Evolutionary conservation across 495 filamentous ascomycete genomes (phyloP).

Genomic region (Aspergillus sclerotiicarbonarius): DNA sequence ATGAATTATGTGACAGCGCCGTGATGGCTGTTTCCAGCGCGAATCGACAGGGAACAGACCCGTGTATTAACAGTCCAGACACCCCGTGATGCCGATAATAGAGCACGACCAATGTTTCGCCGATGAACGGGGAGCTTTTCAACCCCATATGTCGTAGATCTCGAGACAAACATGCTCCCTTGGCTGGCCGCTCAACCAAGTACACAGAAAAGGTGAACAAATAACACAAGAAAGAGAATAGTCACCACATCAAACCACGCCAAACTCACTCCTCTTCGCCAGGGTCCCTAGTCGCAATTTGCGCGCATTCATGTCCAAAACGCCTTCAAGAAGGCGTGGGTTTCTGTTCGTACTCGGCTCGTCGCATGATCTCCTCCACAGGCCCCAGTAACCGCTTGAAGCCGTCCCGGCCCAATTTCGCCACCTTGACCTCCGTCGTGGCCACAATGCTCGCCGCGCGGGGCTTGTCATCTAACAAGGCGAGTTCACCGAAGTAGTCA

Average conservation of each 20-base stretch:
- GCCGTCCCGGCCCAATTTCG: slow-evolving; percentile 84
- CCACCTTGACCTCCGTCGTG: slow-evolving; percentile 82
- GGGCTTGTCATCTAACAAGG: slow-evolving; percentile 87
- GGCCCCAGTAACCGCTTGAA: slow-evolving; percentile 93
- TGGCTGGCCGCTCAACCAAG: slow-evolving; percentile 8
- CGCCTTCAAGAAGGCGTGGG: slow-evolving; percentile 19
- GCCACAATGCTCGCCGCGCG: slow-evolving; percentile 88
- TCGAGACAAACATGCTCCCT: slow-evolving; percentile 16
- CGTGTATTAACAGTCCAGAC: slow-evolving; percentile 13
- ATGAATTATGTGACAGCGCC: not conserved
- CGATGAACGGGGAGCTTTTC: slow-evolving; percentile 14
- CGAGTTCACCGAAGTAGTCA: slow-evolving; percentile 96
- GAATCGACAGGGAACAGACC: slow-evolving; percentile 1
- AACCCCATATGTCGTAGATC: slow-evolving; percentile 13
- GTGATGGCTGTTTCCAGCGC: not conserved
- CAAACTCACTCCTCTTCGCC: not conserved
- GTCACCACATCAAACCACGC: slow-evolving; percentile 8
- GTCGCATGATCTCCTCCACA: slow-evolving; percentile 91
- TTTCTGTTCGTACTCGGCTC: slow-evolving; percentile 59
- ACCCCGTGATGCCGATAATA: slow-evolving; percentile 12
- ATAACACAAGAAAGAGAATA: slow-evolving; percentile 10
- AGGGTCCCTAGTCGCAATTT: not conserved
- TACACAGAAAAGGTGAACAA: slow-evolving; percentile 9
- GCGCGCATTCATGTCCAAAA: not conserved
- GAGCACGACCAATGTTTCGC: slow-evolving; percentile 15